Percentiles rank a stretch among this genome's conserved stretches.
Conservation (phyloP, 495 filamentous ascomycete species). For the Talaromyces nanjingensis region DNA sequence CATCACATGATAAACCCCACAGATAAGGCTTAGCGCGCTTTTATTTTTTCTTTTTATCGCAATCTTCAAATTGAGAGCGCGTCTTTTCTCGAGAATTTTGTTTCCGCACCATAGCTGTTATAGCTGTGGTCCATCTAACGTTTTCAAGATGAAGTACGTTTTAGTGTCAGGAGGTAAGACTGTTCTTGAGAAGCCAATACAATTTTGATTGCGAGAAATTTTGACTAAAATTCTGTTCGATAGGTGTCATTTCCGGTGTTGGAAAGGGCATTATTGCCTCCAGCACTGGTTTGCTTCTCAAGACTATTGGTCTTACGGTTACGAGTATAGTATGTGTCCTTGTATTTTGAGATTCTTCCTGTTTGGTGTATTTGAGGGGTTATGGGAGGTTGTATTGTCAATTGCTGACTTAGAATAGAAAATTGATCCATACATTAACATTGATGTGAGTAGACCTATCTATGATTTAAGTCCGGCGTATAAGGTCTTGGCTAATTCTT, state of each 20-base stretch:
- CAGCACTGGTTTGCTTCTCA: slow-evolving; percentile 68
- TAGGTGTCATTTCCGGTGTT: slow-evolving; percentile 73
- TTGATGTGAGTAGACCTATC: slow-evolving; percentile 55
- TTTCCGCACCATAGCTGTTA: slow-evolving; percentile 2
- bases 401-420: slow-evolving; percentile 30
- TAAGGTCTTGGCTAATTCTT: slow-evolving; percentile 19
- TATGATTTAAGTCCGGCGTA: background rate
- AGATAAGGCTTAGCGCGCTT: slow-evolving; percentile 3
- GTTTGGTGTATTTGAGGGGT: slow-evolving; percentile 21
- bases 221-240: background rate
- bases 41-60: background rate
- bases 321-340: slow-evolving; percentile 19
- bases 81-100: background rate
- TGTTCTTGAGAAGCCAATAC: background rate
- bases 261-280: slow-evolving; percentile 78
- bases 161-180: slow-evolving; percentile 69
- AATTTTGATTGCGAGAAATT: no score
- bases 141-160: slow-evolving; percentile 70
- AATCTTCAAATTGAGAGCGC: background rate
- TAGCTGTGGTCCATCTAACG: slow-evolving; percentile 4
- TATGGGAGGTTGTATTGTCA: background rate
- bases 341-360: slow-evolving; percentile 33
- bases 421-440: slow-evolving; percentile 79
- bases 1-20: slow-evolving; percentile 4
- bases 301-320: slow-evolving; percentile 73